These are phyloP conservation scores for Calonectria hawksworthii DNA, from an alignment of 2,329 filamentous ascomycete genomes.

Conservation along the genomic window DNA sequence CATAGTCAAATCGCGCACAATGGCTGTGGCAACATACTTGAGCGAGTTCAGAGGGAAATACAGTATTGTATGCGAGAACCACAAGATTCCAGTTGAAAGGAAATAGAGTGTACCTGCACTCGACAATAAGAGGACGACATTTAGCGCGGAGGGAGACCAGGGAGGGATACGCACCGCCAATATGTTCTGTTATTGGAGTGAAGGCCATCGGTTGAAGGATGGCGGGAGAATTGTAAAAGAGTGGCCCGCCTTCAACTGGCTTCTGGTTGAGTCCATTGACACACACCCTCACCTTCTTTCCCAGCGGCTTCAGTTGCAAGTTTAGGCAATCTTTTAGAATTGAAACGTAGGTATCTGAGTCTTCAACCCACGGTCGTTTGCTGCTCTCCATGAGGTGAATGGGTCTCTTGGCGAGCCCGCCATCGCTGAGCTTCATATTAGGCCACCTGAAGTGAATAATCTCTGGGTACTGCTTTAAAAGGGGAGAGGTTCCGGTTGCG, in stretches of 20 bases:
- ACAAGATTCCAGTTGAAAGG: not conserved
- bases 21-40: not conserved
- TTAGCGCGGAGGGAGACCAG: not conserved
- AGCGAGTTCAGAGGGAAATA: not conserved
- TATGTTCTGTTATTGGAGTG: not conserved
- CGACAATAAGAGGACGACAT: not conserved
- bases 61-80: not conserved
- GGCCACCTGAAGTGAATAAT: slow-evolving; percentile 4
- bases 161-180: not conserved
- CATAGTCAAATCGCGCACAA: not conserved
- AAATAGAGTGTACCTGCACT: not conserved
- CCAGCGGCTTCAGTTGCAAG: not conserved
- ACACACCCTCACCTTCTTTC: not conserved
- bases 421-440: not conserved
- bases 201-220: not conserved
- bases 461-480: not conserved
- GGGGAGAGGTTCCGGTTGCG: not conserved
- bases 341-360: not conserved
- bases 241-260: not conserved
- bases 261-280: not conserved
- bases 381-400: not conserved
- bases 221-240: not conserved
- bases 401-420: not conserved
- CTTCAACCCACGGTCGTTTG: not conserved
- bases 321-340: not conserved